phyloP scores from a whole-genome alignment of 768 basidiomycete genomes.

The Leccinum broughii region DNA sequence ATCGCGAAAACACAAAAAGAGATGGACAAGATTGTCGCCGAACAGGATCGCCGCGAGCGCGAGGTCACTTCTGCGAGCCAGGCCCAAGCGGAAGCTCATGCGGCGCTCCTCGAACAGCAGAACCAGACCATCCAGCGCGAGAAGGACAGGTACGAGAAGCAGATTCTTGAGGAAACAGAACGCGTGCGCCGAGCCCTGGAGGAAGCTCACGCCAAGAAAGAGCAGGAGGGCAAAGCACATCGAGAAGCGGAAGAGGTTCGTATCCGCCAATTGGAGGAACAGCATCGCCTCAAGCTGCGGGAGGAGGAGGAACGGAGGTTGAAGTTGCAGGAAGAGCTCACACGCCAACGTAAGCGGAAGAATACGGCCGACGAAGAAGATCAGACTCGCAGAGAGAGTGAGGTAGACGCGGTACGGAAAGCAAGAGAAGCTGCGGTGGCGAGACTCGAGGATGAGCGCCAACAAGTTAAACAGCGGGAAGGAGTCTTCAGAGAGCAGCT shows the following conservation, averaged over 20 bases:
- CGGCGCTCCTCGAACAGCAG: slow-evolving; percentile 25
- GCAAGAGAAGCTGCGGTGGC: slow-evolving; percentile 21
- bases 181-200: slow-evolving; percentile 26
- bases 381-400: slow-evolving; percentile 19
- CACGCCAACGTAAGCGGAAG: slow-evolving; percentile 23
- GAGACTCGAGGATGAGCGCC: slow-evolving; percentile 30
- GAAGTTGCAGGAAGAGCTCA: slow-evolving; percentile 29
- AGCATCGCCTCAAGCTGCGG: slow-evolving; percentile 27
- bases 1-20: slow-evolving; percentile 29
- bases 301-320: slow-evolving; percentile 32
- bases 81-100: slow-evolving; percentile 29
- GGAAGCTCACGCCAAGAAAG: slow-evolving; percentile 30
- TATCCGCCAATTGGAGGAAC: slow-evolving; percentile 27
- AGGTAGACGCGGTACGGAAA: slow-evolving; percentile 21
- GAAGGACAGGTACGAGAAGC: slow-evolving; percentile 26
- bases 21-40: slow-evolving; percentile 24
- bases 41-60: slow-evolving; percentile 27
- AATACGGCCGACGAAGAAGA: slow-evolving; percentile 17
- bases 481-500: slow-evolving; percentile 24
- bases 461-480: slow-evolving; percentile 25
- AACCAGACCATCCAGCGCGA: slow-evolving; percentile 23
- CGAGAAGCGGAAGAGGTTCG: slow-evolving; percentile 28
- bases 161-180: slow-evolving; percentile 28
- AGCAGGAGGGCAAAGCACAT: slow-evolving; percentile 18
- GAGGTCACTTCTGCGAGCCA: slow-evolving; percentile 26